These are phyloP conservation scores for Cornus kousa DNA, from an alignment of 148 eudicot species.

Conservation along the genomic window DNA sequence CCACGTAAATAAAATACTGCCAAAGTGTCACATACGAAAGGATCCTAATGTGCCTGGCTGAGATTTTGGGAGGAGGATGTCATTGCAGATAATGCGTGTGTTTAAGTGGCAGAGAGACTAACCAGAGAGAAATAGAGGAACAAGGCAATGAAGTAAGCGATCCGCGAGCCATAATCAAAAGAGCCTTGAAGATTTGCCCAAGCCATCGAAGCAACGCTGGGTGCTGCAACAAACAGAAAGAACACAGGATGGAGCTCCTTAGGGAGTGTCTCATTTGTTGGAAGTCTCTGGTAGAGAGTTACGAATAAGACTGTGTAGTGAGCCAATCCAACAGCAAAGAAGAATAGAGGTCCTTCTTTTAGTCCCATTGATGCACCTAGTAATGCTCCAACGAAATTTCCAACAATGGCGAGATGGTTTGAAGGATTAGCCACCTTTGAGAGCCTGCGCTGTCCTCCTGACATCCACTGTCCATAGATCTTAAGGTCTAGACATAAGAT, in stretches of 20 bases:
- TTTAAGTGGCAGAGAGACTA: constrained; percentile 18
- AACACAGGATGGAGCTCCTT: constrained; percentile 96
- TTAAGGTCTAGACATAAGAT: constrained; percentile 70
- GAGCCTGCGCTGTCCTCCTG: constrained; percentile 84
- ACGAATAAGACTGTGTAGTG: constrained; percentile 85
- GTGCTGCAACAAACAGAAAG: constrained; percentile 88
- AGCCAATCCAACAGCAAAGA: constrained; percentile 89
- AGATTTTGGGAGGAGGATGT: neutral
- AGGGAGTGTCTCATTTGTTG: constrained; percentile 86
- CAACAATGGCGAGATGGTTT: constrained; percentile 74
- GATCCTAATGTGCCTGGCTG: neutral
- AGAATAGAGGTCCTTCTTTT: constrained; percentile 83
- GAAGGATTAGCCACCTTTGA: constrained; percentile 91
- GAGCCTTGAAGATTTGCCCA: constrained; percentile 84
- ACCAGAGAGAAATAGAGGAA: constrained; percentile 94
- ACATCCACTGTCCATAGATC: constrained; percentile 98
- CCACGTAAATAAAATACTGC: neutral
- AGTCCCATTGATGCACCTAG: constrained; percentile 91
- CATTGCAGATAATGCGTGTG: neutral
- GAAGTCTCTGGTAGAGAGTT: constrained; percentile 88
- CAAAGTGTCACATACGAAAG: neutral
- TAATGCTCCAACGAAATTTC: constrained; percentile 88
- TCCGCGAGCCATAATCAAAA: constrained; percentile 63
- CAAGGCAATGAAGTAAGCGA: constrained; percentile 77
- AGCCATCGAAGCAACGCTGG: constrained; percentile 91